phyloP scores from a whole-genome alignment of 2,329 filamentous ascomycete species.

The Botrytis squamosa region DNA sequence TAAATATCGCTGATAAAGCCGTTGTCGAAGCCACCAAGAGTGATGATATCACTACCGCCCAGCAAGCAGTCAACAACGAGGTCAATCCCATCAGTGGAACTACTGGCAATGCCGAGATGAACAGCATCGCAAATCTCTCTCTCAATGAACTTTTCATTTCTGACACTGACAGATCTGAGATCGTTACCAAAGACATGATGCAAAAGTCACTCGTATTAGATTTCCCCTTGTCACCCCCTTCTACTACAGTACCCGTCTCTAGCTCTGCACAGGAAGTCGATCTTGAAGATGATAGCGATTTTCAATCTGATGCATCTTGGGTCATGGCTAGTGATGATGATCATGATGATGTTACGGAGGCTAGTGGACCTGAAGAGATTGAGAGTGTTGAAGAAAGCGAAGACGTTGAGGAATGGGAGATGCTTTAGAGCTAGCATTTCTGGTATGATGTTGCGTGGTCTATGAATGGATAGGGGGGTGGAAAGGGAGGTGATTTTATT shows the following conservation, averaged over 20 bases:
- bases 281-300: neutral
- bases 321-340: neutral
- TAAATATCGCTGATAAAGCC: neutral
- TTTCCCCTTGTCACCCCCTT: neutral
- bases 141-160: neutral
- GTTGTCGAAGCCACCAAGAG: accelerated
- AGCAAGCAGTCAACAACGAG: neutral
- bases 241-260: neutral
- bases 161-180: neutral
- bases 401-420: neutral
- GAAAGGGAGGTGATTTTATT: neutral
- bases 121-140: neutral
- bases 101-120: neutral
- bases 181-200: neutral
- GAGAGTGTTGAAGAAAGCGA: neutral
- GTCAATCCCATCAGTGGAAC: neutral
- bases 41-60: accelerated
- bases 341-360: neutral
- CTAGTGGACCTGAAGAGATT: accelerated
- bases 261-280: neutral
- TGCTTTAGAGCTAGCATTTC: neutral
- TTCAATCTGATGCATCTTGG: neutral
- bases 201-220: neutral
- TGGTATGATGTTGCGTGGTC: neutral
- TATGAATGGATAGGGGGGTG: neutral